Base-by-base conservation (phyloP, 345 rosid genomes). In the Salix udensis region DNA sequence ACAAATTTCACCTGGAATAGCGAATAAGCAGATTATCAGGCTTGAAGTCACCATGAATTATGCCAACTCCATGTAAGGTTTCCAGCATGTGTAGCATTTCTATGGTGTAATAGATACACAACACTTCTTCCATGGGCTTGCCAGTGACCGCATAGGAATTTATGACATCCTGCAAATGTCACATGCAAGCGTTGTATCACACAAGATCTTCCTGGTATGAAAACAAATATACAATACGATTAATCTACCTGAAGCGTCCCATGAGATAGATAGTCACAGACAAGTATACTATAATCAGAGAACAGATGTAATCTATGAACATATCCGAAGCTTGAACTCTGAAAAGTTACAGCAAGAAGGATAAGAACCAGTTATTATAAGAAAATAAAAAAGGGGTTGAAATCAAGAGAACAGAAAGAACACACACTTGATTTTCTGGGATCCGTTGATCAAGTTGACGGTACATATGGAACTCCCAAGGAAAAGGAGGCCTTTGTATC, bases 31-130 rank as follows among this genome's bases (percentile, higher is more conserved):
- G 86, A 84, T 96, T 96, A 77, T 96, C 98, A 69, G 98, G 97
- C 88, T 92, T 96, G 86, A 96, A 93, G 87, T 96, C 99, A 80
- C 98, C 99, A 84, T 96, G 98, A 79, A 96, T 86, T 82, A 96
- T 88, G 81, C 98, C 96, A 76, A 85, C 91, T 77, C 81, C 69
- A 81, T 96, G 99, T 87, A 96, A 83, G 81, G 85, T 88, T 82
- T 93, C 99, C 84, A 93, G 80, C 92, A 96, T 93, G 83, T 85
- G 77, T 70, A 96, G 89, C 97, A 96, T 91, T 84, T 93, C 96
- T 79, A 84, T 81, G 30, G 99, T 92, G 91, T 92, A 96, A 85
- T 91, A 96, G 34, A 96, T 89, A 76, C 96, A 92, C 69, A 96
- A 79, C 58, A 87, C 88, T 86, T 96, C 98, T 79, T 96, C 98